phyloP scores from a whole-genome alignment of 495 filamentous ascomycete species.

The Apodospora peruviana region DNA sequence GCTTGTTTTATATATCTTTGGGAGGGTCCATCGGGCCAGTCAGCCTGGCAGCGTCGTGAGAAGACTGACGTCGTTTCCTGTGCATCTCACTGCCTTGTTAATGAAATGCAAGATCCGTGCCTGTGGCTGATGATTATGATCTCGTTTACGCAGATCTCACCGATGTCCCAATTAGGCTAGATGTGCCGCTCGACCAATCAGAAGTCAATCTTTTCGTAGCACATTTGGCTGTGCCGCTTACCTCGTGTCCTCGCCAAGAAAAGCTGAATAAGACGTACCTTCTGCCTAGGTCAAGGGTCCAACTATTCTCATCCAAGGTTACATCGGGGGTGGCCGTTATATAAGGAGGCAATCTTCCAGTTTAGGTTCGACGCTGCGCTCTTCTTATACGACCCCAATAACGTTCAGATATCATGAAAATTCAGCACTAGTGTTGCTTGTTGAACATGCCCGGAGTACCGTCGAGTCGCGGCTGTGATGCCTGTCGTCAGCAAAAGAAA shows the following conservation, averaged over 20 bases:
- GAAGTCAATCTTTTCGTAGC: not conserved
- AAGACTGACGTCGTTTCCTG: not conserved
- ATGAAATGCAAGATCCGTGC: not conserved
- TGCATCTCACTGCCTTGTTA: not conserved
- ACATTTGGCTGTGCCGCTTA: not conserved
- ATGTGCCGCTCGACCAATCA: conserved; percentile 1
- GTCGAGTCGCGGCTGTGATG: conserved; percentile 42
- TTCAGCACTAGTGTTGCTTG: not conserved
- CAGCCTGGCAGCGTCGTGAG: not conserved
- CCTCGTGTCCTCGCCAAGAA: not conserved
- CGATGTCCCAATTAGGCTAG: not conserved
- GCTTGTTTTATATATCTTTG: not conserved
- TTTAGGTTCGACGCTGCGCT: conserved; percentile 8
- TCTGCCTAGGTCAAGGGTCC: not conserved
- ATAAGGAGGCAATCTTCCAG: not conserved
- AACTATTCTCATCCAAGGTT: not conserved
- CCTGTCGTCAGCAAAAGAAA: conserved; percentile 49
- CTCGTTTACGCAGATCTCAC: not conserved
- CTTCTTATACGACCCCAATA: not conserved
- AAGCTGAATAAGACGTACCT: not conserved
- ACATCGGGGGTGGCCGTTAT: not conserved
- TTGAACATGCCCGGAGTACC: conserved; percentile 46
- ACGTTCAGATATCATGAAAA: not conserved
- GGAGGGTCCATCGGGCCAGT: not conserved
- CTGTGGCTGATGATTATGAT: not conserved